phyloP scores from a whole-genome alignment of 495 filamentous ascomycete genomes.

The Saxispiralis lemnorum region DNA sequence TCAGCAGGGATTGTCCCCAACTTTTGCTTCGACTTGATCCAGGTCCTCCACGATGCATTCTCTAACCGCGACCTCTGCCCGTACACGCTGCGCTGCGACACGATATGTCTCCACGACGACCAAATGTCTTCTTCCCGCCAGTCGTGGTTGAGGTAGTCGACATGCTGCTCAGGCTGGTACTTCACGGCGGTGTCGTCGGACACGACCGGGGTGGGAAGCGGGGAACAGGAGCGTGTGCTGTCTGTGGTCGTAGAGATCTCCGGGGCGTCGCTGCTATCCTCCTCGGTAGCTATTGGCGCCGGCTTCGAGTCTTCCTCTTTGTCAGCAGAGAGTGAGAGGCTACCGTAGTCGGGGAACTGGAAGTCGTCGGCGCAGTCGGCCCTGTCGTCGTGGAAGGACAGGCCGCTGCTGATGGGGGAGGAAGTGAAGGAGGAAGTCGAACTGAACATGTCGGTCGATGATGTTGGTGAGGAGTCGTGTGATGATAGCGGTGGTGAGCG shows the following conservation, averaged over 20 bases:
- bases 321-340: background rate
- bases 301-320: background rate
- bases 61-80: slow-evolving; percentile 68
- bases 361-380: slow-evolving; percentile 3
- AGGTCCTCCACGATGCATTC: slow-evolving; percentile 97
- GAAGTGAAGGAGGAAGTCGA: slow-evolving; percentile 6
- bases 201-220: slow-evolving; percentile 27
- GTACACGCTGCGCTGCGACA: slow-evolving; percentile 57
- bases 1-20: slow-evolving; percentile 76
- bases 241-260: slow-evolving; percentile 9
- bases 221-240: slow-evolving; percentile 10
- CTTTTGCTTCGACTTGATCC: slow-evolving; percentile 76
- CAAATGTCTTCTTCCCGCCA: slow-evolving; percentile 97
- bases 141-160: slow-evolving; percentile 88
- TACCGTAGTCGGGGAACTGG: slow-evolving; percentile 1
- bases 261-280: background rate
- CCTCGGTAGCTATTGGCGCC: background rate
- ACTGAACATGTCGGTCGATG: slow-evolving; percentile 3
- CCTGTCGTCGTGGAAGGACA: slow-evolving; percentile 3
- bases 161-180: slow-evolving; percentile 68
- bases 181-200: slow-evolving; percentile 71
- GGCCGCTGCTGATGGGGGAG: slow-evolving; percentile 5
- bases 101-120: slow-evolving; percentile 89
- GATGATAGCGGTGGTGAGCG: background rate
- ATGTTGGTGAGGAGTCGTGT: slow-evolving; percentile 1